These are phyloP conservation scores for Penicillium paradoxum DNA, from an alignment of 495 filamentous ascomycete genomes.

Conservation along the genomic window DNA sequence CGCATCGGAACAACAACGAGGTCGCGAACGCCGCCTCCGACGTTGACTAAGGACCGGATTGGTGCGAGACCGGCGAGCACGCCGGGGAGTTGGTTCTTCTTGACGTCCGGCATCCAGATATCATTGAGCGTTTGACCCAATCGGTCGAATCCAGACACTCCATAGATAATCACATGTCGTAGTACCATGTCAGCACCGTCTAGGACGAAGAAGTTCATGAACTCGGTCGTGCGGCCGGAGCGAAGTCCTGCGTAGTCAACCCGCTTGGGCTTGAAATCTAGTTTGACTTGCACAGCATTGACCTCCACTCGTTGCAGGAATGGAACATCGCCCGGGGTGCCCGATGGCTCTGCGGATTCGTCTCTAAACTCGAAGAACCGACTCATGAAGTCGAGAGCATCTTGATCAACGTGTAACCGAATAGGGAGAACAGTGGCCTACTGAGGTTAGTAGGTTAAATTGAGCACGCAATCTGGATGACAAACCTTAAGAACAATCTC, in stretches of 20 bases:
- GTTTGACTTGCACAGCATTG: slow-evolving; percentile 70
- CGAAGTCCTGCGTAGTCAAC: slow-evolving; percentile 91
- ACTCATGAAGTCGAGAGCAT: slow-evolving; percentile 94
- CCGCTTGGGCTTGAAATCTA: slow-evolving; percentile 97
- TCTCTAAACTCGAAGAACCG: slow-evolving; percentile 98
- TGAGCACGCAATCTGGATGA: not conserved
- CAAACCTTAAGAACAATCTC: slow-evolving; percentile 80
- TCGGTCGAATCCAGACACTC: slow-evolving; percentile 81
- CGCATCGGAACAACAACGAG: slow-evolving; percentile 82
- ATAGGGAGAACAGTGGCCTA: slow-evolving; percentile 78
- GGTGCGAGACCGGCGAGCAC: slow-evolving; percentile 88
- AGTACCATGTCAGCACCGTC: slow-evolving; percentile 85
- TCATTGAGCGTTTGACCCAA: slow-evolving; percentile 86
- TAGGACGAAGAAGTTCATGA: slow-evolving; percentile 97
- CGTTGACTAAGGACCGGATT: slow-evolving; percentile 82
- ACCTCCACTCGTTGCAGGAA: slow-evolving; percentile 91
- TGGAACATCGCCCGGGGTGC: slow-evolving; percentile 61
- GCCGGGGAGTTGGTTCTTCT: slow-evolving; percentile 79
- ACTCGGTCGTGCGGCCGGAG: slow-evolving; percentile 97
- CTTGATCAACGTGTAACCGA: slow-evolving; percentile 93
- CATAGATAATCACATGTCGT: slow-evolving; percentile 85
- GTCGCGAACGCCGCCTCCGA: slow-evolving; percentile 78
- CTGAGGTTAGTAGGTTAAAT: not conserved
- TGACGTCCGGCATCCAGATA: slow-evolving; percentile 96
- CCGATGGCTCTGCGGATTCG: slow-evolving; percentile 51